phyloP scores from a whole-genome alignment of 345 rosid species.

The Salix suchowensis region DNA sequence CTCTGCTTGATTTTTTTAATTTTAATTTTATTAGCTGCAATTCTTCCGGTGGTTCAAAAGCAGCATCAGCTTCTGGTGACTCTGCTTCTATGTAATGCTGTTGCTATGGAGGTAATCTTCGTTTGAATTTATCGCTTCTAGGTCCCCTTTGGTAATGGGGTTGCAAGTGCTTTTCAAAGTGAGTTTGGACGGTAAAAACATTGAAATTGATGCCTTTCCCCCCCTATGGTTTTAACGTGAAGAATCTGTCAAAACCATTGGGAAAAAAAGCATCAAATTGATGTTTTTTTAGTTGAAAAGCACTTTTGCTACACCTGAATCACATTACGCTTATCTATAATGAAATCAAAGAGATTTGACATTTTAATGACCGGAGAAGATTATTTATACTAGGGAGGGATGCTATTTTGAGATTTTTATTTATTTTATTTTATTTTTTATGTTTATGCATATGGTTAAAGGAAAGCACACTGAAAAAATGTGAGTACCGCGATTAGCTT shows the following conservation, averaged over 20 bases:
- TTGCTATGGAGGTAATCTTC: constrained; percentile 76
- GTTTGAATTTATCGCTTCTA: neutral
- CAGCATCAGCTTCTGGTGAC: constrained; percentile 97
- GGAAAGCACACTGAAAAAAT: neutral
- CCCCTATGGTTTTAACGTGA: too few species aligned
- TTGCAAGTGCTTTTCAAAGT: too few species aligned
- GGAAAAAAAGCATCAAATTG: too few species aligned
- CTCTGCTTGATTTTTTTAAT: neutral
- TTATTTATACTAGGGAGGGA: neutral
- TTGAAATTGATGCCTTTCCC: too few species aligned
- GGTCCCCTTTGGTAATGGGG: too few species aligned
- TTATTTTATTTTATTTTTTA: neutral
- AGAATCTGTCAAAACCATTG: too few species aligned
- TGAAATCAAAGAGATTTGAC: neutral
- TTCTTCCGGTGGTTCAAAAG: constrained; percentile 85
- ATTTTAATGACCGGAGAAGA: neutral
- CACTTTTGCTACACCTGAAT: too few species aligned
- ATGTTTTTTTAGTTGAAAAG: too few species aligned
- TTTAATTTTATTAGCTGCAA: constrained; percentile 44
- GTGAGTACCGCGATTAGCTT: neutral
- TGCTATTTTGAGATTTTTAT: neutral
- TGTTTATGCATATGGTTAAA: neutral
- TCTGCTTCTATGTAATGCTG: constrained; percentile 80
- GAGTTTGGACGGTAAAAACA: too few species aligned
- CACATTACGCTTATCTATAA: neutral